These are phyloP conservation scores for Oryza coarctata DNA, from an alignment of 176 grass and related monocot species.

Conservation along the genomic window DNA sequence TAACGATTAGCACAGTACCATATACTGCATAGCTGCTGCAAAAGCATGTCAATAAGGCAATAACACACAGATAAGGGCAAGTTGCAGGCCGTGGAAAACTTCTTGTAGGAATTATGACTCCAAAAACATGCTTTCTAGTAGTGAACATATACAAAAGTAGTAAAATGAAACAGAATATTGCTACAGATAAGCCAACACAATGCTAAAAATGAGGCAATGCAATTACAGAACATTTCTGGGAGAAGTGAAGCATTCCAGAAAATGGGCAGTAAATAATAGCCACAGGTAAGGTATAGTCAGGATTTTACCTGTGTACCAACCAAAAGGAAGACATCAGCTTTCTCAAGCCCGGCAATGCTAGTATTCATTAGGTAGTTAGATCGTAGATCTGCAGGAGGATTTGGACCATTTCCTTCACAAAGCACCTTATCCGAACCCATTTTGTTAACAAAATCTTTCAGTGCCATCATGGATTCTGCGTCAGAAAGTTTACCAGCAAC, in stretches of 20 bases:
- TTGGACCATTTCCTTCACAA: slow-evolving; percentile 84
- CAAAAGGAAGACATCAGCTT: slow-evolving; percentile 94
- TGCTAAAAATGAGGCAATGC: background rate
- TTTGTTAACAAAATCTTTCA: slow-evolving; percentile 96
- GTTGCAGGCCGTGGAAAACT: background rate
- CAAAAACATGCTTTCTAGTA: background rate
- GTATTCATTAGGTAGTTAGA: slow-evolving; percentile 91
- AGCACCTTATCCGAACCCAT: slow-evolving; percentile 90
- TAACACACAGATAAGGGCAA: background rate
- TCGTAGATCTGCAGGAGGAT: slow-evolving; percentile 81
- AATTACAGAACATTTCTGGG: background rate
- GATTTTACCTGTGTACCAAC: slow-evolving; percentile 91
- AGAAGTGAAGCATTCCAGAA: background rate
- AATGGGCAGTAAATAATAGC: background rate
- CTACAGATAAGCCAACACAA: background rate
- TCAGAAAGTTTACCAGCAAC: slow-evolving; percentile 94
- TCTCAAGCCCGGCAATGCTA: slow-evolving; percentile 81
- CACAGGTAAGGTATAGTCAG: background rate
- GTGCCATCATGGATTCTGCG: slow-evolving; percentile 95
- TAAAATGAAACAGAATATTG: background rate
- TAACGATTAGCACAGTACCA: background rate
- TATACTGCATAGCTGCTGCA: slow-evolving; percentile 1
- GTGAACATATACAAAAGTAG: background rate
- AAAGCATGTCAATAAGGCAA: background rate
- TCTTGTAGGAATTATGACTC: background rate